Evolutionary conservation across 31 red algal genomes (phyloP).

Genomic region (Asparagopsis taxiformis): DNA sequence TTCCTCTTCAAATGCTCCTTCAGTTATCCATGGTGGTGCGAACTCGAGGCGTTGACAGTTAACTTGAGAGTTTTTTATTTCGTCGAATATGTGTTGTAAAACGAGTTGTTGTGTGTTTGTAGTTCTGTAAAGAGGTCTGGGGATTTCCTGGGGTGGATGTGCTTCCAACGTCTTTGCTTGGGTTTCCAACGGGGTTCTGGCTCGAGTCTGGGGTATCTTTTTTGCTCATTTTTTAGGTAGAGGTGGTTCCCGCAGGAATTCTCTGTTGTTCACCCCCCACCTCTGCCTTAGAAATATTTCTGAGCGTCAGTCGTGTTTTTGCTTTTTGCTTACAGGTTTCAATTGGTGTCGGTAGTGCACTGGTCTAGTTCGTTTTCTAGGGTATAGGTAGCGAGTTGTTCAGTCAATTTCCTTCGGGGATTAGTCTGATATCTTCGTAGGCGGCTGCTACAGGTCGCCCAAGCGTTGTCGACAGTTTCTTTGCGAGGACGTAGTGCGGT

Average conservation of each 20-base stretch:
- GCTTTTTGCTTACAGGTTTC: no score
- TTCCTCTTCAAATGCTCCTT: constrained; percentile 7
- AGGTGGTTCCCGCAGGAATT: no score
- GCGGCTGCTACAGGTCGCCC: no score
- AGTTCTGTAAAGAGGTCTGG: neutral
- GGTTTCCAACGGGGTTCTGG: neutral
- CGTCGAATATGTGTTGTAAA: neutral
- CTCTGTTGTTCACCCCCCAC: no score
- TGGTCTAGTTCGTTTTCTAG: neutral
- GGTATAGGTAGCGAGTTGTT: neutral
- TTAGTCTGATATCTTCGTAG: neutral
- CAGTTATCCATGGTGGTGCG: constrained; percentile 20
- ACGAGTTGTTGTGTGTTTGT: neutral
- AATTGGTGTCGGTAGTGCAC: no score
- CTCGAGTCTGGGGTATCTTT: neutral
- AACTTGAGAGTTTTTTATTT: neutral
- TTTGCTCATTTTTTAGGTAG: neutral
- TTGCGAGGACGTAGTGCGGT: neutral
- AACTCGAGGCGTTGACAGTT: constrained; percentile 4
- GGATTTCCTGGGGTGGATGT: neutral
- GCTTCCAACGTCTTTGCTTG: constrained; percentile 22
- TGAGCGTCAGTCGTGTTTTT: no score
- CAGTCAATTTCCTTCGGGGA: neutral
- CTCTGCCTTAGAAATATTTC: no score
- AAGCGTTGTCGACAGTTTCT: no score